A percentile compares a stretch with the other conserved stretches of the same genome.
Conservation (phyloP, 495 filamentous ascomycete genomes). For the Copromyces sp. region DNA sequence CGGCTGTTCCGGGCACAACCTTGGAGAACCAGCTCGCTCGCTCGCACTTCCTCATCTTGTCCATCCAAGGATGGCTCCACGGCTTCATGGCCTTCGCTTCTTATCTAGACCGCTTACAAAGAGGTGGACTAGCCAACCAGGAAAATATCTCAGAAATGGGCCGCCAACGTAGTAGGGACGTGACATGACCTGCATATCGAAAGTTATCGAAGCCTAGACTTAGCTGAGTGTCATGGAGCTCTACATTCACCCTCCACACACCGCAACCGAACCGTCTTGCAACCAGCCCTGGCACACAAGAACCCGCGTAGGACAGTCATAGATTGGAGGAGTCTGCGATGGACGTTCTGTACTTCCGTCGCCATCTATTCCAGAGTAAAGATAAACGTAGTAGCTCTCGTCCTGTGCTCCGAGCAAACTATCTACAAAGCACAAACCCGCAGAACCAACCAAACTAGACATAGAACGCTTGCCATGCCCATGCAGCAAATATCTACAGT, state of each 20-base stretch:
- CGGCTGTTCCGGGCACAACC: slow-evolving; percentile 83
- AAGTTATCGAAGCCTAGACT: not conserved
- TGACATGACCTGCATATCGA: not conserved
- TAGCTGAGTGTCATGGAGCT: not conserved
- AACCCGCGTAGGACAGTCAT: not conserved
- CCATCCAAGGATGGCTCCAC: slow-evolving; percentile 59
- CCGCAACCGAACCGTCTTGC: not conserved
- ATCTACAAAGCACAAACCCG: not conserved
- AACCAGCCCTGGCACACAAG: not conserved
- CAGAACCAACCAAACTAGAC: not conserved
- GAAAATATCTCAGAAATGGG: not conserved
- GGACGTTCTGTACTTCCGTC: not conserved
- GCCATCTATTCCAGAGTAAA: not conserved
- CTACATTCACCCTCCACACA: not conserved
- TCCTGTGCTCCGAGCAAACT: not conserved
- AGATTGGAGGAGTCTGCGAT: not conserved
- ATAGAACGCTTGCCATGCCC: slow-evolving; percentile 6
- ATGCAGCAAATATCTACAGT: slow-evolving; percentile 16
- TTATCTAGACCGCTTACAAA: not conserved
- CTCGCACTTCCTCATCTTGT: slow-evolving; percentile 98
- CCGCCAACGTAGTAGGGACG: not conserved
- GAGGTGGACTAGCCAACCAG: not conserved
- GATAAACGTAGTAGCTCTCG: not conserved
- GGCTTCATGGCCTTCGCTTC: not conserved
- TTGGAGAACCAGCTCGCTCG: slow-evolving; percentile 75